Evolutionary conservation across 2,329 filamentous ascomycete species (phyloP), one percentile per base, ranked within the genome.

Genomic region (Trichoderma sp.): DNA sequence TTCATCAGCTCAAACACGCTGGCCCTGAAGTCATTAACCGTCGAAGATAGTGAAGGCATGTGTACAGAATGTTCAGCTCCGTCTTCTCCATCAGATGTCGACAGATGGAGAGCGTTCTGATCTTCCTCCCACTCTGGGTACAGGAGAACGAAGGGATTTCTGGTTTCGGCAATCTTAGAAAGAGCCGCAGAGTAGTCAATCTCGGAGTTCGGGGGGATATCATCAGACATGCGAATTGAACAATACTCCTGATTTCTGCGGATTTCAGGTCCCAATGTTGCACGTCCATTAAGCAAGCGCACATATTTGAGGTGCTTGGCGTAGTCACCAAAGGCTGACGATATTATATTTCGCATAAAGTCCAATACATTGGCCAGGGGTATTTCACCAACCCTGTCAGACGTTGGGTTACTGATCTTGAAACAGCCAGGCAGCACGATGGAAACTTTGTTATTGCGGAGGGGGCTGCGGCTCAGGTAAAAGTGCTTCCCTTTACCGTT

Each of bases 351-450:
- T 36, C 61, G 66, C 5, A 68, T 62, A 3, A 62, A 28, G 20
- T 13, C 3, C 20, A 62, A 26, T 8, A 30, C 15, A 12, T 32
- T 13, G 15, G 28, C 4, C 13, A 53, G 6, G 1, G 4, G 36
- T 26, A 1, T 68, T 36, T 43, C 1, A 13, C 36, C 39, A 17
- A 7, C 13, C 28, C 8, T n/a, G 6, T 36, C 39, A 4, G 17
- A 20, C 6, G 23, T 28, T 23, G n/a, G 3, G 8, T 30, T 20
- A 8, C 20, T 12, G 11, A n/a, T 36, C 12, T 57, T 57, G 30
- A 47, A 63, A 66, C 65, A 71, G 2, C 73, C 59, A 11, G 73
- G 71, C 28, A 74, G 30, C 6, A 71, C 20, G 50, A 74, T 55
- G 11, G 20, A 13, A 13, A 68, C 26, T 1, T 72, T 57, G n/a